Base-by-base conservation (phyloP, 73 alveolate species). In the Diophrys appendiculata region DNA sequence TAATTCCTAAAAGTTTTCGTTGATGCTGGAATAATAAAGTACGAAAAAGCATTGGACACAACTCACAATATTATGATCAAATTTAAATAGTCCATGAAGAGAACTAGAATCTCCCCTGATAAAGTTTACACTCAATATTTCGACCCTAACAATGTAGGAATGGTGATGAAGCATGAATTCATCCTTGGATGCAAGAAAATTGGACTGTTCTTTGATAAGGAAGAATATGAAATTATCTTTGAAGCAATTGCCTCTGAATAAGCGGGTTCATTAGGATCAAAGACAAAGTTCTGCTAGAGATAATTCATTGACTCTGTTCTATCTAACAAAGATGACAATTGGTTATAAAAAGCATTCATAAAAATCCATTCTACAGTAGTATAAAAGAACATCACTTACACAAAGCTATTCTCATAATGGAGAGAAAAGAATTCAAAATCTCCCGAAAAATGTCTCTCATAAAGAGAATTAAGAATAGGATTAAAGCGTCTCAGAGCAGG, bases 401-500 rank as follows among this genome's bases (percentile, higher is more conserved):
- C 74, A 29, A 29, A 81, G 29, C 84, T 82, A 29, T 82, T 82
- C 35, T 60, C 54, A 22, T 54, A 82, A 35, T 82, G 84, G 85
- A 82, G 84, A 82, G 90, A 82, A 28, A 82, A 82, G 75, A 68
- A 54, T 22, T 53, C 78, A 0, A 69, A 69, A 34, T 29, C 70
- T 18, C 22, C 67, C 18, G 65, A 11, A 22, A 82, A 73, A 23
- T 71, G 81, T 30, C 33, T 69, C 24, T 13, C 33, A 1, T 43
- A 43, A 1, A 82, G 74, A 67, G 90, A 82, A 43, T 65, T 82
- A 8, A 72, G 78, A 33, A n/a, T 34, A 24, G 90, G 90, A 8
- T 74, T 82, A 25, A 82, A 82, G 68, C 33, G 43, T 54, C 53
- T 82, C 24, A 82, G 81, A 35, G 90, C 90, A 0, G 90, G 90